Evolutionary conservation across 805 yeast genomes (phyloP), one percentile per base, ranked within the genome.

Genomic region (Diddensiella caesifluorescens): DNA sequence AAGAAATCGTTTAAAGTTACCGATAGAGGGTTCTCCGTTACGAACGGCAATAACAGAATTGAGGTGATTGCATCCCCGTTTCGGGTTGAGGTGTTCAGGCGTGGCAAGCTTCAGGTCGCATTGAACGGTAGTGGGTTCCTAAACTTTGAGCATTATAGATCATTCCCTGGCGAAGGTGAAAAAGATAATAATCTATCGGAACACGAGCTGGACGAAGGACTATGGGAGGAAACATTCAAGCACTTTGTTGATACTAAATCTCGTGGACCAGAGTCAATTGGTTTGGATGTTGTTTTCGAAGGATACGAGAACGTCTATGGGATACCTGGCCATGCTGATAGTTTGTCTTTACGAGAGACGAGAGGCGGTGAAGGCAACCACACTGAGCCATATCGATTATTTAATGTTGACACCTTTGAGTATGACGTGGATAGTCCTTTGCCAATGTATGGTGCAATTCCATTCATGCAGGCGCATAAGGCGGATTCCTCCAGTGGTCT

Each of bases 401-500:
- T 65, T 68, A 89, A 90, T 52, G 95, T 88, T 21, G 97, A 90
- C 59, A 88, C 89, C 23, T 90, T 90, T 62, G 96, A 90, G 63
- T 90, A 90, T 59, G 92, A 84, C 50, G 69, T 79, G 1, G 76
- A 83, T 46, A 80, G 94, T 27, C 77, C 79, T 44, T 69, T 80
- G 68, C 87, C 97, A 35, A 86, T 88, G 94, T 90, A 90, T 56
- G 97, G 97, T 1, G 68, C 94, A 0, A 85, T 90, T 52, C 97
- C 97, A 3, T 77, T 88, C 31, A 69, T 90, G 73, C 63, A 86
- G 35, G 90, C 85, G 0, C 74, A 74, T 16, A 75, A 73, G 41
- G 70, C 75, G 0, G 71, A 64, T 0, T 52, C 69, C 1, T 68
- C 88, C 1, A 74, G 76, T 9, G 97, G 95, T 10, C 57, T 89